A percentile compares a stretch with the other conserved stretches of the same genome.
Evolutionary conservation across 345 rosid species (phyloP).

Genomic region (Syzygium oleosum): DNA sequence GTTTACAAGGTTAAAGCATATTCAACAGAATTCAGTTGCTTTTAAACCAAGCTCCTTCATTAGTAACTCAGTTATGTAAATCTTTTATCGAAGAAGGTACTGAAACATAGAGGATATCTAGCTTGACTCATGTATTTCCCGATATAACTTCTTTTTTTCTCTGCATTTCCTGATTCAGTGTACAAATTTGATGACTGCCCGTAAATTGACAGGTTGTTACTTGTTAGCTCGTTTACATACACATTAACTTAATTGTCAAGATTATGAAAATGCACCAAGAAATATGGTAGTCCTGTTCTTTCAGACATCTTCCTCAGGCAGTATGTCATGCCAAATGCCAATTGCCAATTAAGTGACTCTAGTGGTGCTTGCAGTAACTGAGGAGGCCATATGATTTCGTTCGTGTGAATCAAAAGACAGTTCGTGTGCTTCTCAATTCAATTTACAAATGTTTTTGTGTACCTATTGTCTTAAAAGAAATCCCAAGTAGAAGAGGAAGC

Average conservation of each 20-base stretch:
- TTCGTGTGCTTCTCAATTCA: not conserved
- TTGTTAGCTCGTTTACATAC: not conserved
- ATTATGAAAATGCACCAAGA: not conserved
- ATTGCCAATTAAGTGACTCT: not conserved
- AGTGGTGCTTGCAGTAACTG: not conserved
- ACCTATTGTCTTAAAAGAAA: not conserved
- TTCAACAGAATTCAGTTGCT: not conserved
- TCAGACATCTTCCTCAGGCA: not conserved
- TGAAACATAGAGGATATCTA: not conserved
- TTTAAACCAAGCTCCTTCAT: not conserved
- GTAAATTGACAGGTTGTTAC: not conserved
- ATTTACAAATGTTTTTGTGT: not conserved
- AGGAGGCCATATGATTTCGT: not conserved
- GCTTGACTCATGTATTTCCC: not conserved
- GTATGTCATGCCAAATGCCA: not conserved
- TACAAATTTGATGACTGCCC: not conserved
- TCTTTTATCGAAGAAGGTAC: not conserved
- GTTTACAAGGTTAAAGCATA: not conserved
- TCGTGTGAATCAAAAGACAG: not conserved
- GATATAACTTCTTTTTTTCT: no score
- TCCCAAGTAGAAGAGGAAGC: not conserved
- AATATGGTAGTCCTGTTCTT: not conserved
- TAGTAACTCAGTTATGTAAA: not conserved
- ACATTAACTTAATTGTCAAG: not conserved
- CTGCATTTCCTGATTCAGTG: not conserved